Base-by-base conservation (phyloP, 1,139 yeast genomes). In the Debaryomyces sp. region DNA sequence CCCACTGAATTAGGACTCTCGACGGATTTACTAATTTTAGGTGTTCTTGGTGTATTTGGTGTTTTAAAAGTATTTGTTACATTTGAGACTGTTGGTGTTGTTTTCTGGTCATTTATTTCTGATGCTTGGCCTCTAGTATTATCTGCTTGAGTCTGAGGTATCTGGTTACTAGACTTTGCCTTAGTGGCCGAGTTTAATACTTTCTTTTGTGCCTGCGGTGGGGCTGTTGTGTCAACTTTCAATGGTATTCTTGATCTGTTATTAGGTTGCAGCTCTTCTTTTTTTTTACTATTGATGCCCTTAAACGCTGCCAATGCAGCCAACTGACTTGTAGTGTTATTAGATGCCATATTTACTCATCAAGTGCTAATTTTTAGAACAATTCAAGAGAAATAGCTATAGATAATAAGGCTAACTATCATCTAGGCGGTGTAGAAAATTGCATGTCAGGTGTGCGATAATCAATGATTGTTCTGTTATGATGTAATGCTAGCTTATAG, bases 231-330 rank as follows among this genome's bases (percentile, higher is more conserved):
- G 30, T 41, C 43, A 6, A 41, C 21, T 21, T 21, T 21, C 15
- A 41, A 22, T 13, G 29, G 43, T 27, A 27, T 10, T 39, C 29
- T 27, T 8, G 34, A 21, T 18, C 18, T 21, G 21, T 13, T 13
- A 5, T 37, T 37, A 26, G 41, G 30, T 18, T 18, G 27, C 10
- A 18, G 43, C 38, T 34, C 49, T 30, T 57, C 59, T 33, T 56
- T 54, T 38, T 51, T 56, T 27, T 48, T 51, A 23, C 51, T 51
- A 23, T 53, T 55, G 6, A 50, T 44, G 7, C 63, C 60, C 41
- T 61, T 67, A 48, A 68, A 68, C 1, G 73, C 73, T 3, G 72
- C 72, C 53, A 67, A 50, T 4, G 73, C 73, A 12, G 73, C 73
- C 2, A 71, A 70, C 41, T 64, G 65, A 48, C 67, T 66, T 13